Evolutionary conservation across 208 protist species (phyloP), one percentile per base, ranked within the genome.

Genomic region (Leishmania amazonensis): DNA sequence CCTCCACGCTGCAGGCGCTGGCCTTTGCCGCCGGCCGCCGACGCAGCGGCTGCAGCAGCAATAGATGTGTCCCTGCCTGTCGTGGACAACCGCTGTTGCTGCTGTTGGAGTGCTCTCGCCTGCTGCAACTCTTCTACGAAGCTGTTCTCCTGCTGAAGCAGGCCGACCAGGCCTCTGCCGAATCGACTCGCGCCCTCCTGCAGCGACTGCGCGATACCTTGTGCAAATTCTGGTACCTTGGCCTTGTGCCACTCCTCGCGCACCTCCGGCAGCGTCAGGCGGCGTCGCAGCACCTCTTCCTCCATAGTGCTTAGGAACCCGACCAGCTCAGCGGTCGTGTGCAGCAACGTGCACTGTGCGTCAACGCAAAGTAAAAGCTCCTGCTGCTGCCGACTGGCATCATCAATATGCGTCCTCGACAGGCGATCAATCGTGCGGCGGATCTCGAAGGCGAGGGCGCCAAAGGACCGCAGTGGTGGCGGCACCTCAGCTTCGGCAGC

Each of bases 291-390:
- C 67, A 95, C 75, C 79, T 92, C 85, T 31, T 86, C 76, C 70
- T 95, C 91, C 81, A 92, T 90, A n/a, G 84, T 86, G 47, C 78
- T 81, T 8, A 95, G 78, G 42, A 95, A 92, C 28, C 88, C 82
- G 2, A 91, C 75, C 9, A 91, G 82, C 35, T 92, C 81, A 38
- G 83, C 85, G 45, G 83, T 71, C 19, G 79, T 67, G 60, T 87
- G 80, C 65, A 95, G 74, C 9, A 82, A 68, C 35, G 42, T 54
- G n/a, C 76, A 70, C 79, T 93, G 81, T 49, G 89, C 88, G 49
- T 78, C 80, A 4, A 89, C 81, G 76, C 87, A 91, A 19, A 81
- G 75, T 17, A 62, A 65, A 0, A 95, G 76, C 6, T 78, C 89
- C 40, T 81, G 78, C 38, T 70, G 58, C 60, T 92, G 78, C 7